Evolutionary conservation across 371 early-diverging fungal genomes (phyloP).

Genomic region (Mortierella sp.): DNA sequence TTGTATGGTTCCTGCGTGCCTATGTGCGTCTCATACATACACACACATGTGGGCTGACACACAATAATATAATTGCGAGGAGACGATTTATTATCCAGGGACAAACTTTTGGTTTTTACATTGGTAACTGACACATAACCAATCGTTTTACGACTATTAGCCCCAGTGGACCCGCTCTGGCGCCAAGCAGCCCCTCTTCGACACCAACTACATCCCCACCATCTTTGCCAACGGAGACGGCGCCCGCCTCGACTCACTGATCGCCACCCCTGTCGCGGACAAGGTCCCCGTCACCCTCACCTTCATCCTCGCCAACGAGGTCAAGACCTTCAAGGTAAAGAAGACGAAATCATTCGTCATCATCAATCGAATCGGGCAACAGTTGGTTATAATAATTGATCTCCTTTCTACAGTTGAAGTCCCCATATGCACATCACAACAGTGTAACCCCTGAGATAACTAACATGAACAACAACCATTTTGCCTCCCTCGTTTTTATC

Average conservation of each 20-base stretch:
- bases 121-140: not conserved
- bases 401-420: no score
- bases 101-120: slow-evolving; percentile 6
- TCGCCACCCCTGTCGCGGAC: slow-evolving; percentile 46
- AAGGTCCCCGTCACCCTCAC: slow-evolving; percentile 58
- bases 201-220: slow-evolving; percentile 66
- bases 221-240: slow-evolving; percentile 61
- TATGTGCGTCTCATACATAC: not conserved
- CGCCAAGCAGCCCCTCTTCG: slow-evolving; percentile 60
- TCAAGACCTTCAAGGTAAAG: slow-evolving; percentile 59
- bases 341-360: no score
- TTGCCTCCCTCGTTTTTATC: no score
- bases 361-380: no score
- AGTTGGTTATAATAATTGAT: no score
- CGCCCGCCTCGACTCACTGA: slow-evolving; percentile 41
- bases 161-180: slow-evolving; percentile 67
- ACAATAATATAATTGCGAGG: no score
- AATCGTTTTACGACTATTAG: slow-evolving; percentile 30
- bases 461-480: not conserved
- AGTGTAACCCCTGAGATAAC: slow-evolving; percentile 4
- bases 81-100: no score
- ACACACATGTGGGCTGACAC: not conserved
- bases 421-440: not conserved
- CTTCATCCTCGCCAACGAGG: slow-evolving; percentile 61
- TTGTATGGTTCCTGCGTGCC: not conserved